A percentile compares a stretch with the other conserved stretches of the same genome.
Evolutionary conservation across 768 basidiomycete genomes (phyloP).

Genomic region (Tulasnella sp.): DNA sequence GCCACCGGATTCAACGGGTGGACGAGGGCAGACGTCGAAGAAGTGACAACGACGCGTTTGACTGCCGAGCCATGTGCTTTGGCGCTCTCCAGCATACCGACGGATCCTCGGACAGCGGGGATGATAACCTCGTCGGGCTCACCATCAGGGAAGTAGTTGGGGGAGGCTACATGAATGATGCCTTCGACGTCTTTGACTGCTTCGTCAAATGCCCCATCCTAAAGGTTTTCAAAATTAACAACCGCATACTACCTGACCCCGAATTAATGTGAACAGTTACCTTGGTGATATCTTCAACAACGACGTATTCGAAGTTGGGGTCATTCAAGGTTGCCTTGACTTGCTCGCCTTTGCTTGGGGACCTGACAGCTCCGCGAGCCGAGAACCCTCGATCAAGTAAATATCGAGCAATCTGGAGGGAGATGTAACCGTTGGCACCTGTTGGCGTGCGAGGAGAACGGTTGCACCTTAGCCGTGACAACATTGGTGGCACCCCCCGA

Average conservation of each 20-base stretch:
- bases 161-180: constrained; percentile 38
- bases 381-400: constrained; percentile 23
- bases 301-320: constrained; percentile 32
- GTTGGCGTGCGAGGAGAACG: not conserved
- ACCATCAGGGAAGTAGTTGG: constrained; percentile 22
- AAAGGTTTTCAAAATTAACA: not conserved
- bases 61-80: constrained; percentile 42
- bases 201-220: constrained; percentile 34
- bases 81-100: constrained; percentile 43
- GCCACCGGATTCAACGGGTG: constrained; percentile 22
- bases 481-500: not conserved
- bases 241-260: not conserved
- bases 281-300: constrained; percentile 37
- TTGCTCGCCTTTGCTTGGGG: constrained; percentile 32
- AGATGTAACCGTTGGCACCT: constrained; percentile 24
- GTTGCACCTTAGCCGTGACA: not conserved
- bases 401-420: not conserved
- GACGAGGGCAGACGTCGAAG: not conserved
- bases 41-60: not conserved
- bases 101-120: constrained; percentile 46
- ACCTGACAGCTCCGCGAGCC: constrained; percentile 30
- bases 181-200: constrained; percentile 38
- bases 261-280: constrained; percentile 38
- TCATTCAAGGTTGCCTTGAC: constrained; percentile 23
- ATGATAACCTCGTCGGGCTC: constrained; percentile 36